Evolutionary conservation across 2,329 filamentous ascomycete genomes (phyloP).

Genomic region (Colletotrichum cuscutae): DNA sequence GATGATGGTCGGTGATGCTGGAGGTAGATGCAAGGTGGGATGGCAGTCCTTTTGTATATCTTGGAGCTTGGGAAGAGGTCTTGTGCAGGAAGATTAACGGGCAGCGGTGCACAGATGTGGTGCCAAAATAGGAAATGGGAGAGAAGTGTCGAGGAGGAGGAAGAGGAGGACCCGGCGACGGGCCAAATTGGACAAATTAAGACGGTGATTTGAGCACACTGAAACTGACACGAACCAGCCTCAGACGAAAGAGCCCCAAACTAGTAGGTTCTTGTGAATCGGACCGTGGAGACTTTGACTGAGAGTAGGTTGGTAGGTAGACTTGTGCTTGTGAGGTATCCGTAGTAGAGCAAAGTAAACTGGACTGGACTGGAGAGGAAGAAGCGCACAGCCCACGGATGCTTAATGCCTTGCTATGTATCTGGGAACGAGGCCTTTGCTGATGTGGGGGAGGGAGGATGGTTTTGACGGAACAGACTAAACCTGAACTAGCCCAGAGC

Average conservation of each 20-base stretch:
- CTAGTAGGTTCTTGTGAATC: conserved; percentile 36
- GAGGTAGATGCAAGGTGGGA: conserved; percentile 30
- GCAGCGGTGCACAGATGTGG: conserved; percentile 47
- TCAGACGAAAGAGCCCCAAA: conserved; percentile 38
- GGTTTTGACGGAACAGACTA: conserved; percentile 49
- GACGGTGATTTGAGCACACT: conserved; percentile 37
- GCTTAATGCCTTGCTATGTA: conserved; percentile 46
- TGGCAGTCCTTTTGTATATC: conserved; percentile 36
- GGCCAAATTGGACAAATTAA: conserved; percentile 39
- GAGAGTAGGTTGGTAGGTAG: too few species aligned
- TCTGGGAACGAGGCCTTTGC: conserved; percentile 43
- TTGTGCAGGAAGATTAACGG: conserved; percentile 40
- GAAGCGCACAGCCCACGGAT: conserved; percentile 40
- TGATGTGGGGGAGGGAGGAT: conserved; percentile 44
- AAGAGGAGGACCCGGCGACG: conserved; percentile 37
- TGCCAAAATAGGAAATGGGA: conserved; percentile 53
- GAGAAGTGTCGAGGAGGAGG: conserved; percentile 43
- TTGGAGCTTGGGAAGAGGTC: conserved; percentile 14
- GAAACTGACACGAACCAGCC: conserved; percentile 44
- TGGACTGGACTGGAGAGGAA: conserved; percentile 39
- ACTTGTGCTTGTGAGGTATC: too few species aligned
- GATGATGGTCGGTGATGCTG: conserved; percentile 29
- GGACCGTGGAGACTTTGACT: conserved; percentile 30
- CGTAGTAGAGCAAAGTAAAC: conserved; percentile 36
- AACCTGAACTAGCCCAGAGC: conserved; percentile 49